Percentiles rank a stretch among this genome's conserved stretches.
Conservation (phyloP, 2,329 filamentous ascomycete genomes). For the Cercospora brassicicola region DNA sequence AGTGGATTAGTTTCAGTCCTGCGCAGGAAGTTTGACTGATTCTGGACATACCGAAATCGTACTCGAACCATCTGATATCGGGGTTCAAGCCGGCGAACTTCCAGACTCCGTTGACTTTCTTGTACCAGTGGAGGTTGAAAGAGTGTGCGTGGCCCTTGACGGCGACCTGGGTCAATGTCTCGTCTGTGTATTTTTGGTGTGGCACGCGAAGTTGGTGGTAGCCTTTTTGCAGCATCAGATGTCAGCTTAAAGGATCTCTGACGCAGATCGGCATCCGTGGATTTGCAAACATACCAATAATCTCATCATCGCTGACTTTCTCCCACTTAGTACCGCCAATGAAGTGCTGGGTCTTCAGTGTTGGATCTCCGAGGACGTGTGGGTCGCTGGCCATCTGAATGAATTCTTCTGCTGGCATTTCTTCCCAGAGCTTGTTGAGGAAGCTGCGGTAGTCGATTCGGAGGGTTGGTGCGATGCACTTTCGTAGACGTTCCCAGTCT, state of each 20-base stretch:
- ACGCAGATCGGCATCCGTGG: neutral
- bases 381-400: constrained; percentile 54
- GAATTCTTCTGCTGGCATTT: constrained; percentile 58
- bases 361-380: constrained; percentile 55
- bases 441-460: constrained; percentile 69
- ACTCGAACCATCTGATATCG: constrained; percentile 57
- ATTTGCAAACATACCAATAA: constrained; percentile 36
- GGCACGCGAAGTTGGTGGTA: constrained; percentile 61
- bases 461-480: constrained; percentile 62
- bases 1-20: too few species aligned
- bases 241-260: constrained; percentile 21
- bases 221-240: constrained; percentile 24
- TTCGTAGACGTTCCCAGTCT: constrained; percentile 61
- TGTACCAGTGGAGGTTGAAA: constrained; percentile 57
- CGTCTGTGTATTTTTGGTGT: constrained; percentile 58
- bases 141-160: constrained; percentile 60
- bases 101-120: constrained; percentile 59
- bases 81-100: constrained; percentile 59
- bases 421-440: constrained; percentile 57
- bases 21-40: too few species aligned
- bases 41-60: constrained; percentile 47
- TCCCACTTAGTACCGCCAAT: constrained; percentile 56
- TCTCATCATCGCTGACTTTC: constrained; percentile 51
- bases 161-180: constrained; percentile 47
- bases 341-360: constrained; percentile 59